Conservation (phyloP, 805 yeast species). For the Isabelozyma heimii region DNA sequence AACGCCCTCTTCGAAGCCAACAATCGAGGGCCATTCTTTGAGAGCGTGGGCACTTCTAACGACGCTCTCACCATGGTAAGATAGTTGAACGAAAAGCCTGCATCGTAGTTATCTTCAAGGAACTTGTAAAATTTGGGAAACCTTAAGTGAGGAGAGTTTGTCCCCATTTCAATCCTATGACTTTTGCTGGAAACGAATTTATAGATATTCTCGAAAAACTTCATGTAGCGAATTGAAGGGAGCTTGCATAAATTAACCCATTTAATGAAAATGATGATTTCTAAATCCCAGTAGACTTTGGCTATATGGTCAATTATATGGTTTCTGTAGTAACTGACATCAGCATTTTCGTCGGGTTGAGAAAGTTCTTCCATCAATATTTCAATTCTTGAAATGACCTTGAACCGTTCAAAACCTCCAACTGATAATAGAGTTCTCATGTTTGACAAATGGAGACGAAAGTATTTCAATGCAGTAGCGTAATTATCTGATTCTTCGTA, state of each 20-base stretch:
- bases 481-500: not conserved
- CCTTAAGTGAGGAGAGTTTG: slow-evolving; percentile 20
- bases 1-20: not conserved
- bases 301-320: not conserved
- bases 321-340: not conserved
- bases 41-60: slow-evolving; percentile 5
- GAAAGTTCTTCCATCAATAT: not conserved
- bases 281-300: slow-evolving; percentile 7
- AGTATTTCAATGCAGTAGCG: not conserved
- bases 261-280: slow-evolving; percentile 6
- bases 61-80: slow-evolving; percentile 6
- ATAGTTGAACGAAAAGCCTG: slow-evolving; percentile 2
- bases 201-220: slow-evolving; percentile 17
- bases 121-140: slow-evolving; percentile 23
- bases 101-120: slow-evolving; percentile 4
- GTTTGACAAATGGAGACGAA: not conserved
- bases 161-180: slow-evolving; percentile 13
- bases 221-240: slow-evolving; percentile 5
- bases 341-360: not conserved
- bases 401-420: not conserved
- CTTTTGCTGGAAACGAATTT: slow-evolving; percentile 6
- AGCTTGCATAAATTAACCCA: slow-evolving; percentile 16
- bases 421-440: not conserved
- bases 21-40: not conserved
- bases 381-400: not conserved